Percentiles rank a stretch among this genome's conserved stretches.
These are phyloP conservation scores for Polytrichum formosum DNA, from an alignment of 225 moss, liverwort and hornwort genomes.

Conservation along the genomic window DNA sequence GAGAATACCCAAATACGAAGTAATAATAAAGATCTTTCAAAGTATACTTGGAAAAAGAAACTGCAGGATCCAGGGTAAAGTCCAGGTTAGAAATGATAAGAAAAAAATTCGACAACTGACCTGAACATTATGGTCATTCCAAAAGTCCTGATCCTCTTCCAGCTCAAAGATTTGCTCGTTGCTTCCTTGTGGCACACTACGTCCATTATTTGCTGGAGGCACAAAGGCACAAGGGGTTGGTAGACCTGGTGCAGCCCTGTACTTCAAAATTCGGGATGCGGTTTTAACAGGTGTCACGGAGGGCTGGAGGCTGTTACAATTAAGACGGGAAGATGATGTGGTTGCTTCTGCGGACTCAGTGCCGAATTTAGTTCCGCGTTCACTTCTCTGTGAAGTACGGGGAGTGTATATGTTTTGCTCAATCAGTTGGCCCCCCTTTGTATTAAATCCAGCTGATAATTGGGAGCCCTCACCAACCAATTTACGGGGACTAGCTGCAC, in stretches of 20 bases:
- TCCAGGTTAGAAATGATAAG: too few relatives aligned
- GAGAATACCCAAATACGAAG: too few relatives aligned
- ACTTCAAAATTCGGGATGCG: constrained; percentile 43
- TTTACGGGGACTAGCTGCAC: not conserved
- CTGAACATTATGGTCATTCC: constrained; percentile 64
- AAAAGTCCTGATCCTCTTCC: constrained; percentile 60
- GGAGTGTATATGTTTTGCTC: constrained; percentile 25
- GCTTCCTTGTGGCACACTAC: constrained; percentile 9
- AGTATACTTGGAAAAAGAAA: too few relatives aligned
- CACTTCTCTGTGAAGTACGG: constrained; percentile 23
- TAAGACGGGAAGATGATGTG: constrained; percentile 18
- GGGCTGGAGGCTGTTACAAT: constrained; percentile 25
- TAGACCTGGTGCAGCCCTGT: constrained; percentile 23
- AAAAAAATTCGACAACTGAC: constrained; percentile 8
- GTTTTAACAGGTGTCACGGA: constrained; percentile 48
- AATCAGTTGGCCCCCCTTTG: constrained; percentile 21
- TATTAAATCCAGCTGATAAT: not conserved
- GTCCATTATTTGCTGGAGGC: constrained; percentile 27
- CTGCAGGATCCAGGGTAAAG: too few relatives aligned
- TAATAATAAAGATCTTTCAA: too few relatives aligned
- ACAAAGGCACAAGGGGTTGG: constrained; percentile 34
- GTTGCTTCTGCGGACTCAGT: constrained; percentile 18
- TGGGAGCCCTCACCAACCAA: constrained; percentile 7
- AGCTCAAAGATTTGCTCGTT: constrained; percentile 43
- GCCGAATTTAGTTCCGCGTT: constrained; percentile 24